These are phyloP conservation scores for Capsella rubella DNA, from an alignment of 441 rosid species.

Conservation along the genomic window DNA sequence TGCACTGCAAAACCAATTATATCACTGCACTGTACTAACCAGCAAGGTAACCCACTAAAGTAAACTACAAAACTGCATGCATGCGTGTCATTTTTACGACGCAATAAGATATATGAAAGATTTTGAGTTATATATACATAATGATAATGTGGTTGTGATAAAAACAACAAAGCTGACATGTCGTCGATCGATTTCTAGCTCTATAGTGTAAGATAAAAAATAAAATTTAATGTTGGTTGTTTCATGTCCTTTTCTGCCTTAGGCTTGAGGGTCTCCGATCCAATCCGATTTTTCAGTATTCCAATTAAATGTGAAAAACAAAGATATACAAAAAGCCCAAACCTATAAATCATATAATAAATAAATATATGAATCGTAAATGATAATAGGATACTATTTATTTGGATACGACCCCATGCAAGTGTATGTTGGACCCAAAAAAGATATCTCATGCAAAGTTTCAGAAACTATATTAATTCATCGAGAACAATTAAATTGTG, in stretches of 20 bases:
- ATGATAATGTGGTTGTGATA: slow-evolving; percentile 30
- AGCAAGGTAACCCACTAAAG: background rate
- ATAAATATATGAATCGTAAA: slow-evolving; percentile 9
- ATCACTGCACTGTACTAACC: background rate
- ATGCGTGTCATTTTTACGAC: background rate
- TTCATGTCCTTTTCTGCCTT: slow-evolving; percentile 46
- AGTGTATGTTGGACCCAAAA: slow-evolving; percentile 36
- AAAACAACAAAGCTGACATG: slow-evolving; percentile 41
- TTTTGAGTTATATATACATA: background rate
- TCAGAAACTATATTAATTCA: slow-evolving; percentile 13
- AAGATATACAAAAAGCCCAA: slow-evolving; percentile 26
- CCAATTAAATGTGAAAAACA: slow-evolving; percentile 25
- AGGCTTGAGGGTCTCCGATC: slow-evolving; percentile 6
- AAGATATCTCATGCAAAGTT: slow-evolving; percentile 14
- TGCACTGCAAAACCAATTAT: background rate
- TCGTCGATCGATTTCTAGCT: slow-evolving; percentile 19
- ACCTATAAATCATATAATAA: slow-evolving; percentile 33
- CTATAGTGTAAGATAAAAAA: background rate
- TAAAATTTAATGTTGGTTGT: slow-evolving; percentile 46
- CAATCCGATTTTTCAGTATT: slow-evolving; percentile 17
- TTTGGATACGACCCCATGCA: slow-evolving; percentile 32
- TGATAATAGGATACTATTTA: slow-evolving; percentile 34
- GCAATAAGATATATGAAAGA: background rate
- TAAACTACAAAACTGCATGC: background rate
- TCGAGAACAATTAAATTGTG: background rate